A percentile compares a stretch with the other conserved stretches of the same genome.
These are phyloP conservation scores for Phytophthora pini DNA, from an alignment of 352 stramenopile species.

Conservation along the genomic window DNA sequence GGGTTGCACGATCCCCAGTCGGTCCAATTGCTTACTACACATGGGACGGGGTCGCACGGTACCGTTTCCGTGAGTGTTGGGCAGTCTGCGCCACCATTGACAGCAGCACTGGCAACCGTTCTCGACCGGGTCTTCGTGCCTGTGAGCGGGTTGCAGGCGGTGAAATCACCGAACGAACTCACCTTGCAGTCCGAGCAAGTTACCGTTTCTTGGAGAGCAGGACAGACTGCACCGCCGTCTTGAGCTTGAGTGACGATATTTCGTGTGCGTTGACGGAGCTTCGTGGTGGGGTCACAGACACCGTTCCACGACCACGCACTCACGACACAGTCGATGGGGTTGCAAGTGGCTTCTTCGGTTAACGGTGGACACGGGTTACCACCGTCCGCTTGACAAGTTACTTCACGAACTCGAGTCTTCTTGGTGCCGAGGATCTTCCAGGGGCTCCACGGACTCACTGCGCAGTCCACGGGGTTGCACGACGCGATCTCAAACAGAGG, in stretches of 20 bases:
- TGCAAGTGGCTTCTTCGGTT: constrained; percentile 44
- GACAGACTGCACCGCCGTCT: constrained; percentile 51
- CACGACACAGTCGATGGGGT: constrained; percentile 51
- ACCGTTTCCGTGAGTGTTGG: constrained; percentile 35
- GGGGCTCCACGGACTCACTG: constrained; percentile 39
- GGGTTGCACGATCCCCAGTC: constrained; percentile 43
- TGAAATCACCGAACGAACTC: constrained; percentile 46
- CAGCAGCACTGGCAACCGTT: constrained; percentile 32
- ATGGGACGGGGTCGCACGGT: constrained; percentile 48
- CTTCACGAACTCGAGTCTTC: constrained; percentile 47
- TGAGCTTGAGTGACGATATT: constrained; percentile 38
- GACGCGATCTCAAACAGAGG: constrained; percentile 31
- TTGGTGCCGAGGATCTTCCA: constrained; percentile 43
- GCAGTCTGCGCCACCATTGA: constrained; percentile 50
- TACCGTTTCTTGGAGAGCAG: constrained; percentile 44
- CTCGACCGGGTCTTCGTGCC: constrained; percentile 52
- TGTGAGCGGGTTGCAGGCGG: constrained; percentile 50
- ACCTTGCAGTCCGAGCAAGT: constrained; percentile 52
- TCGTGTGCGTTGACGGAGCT: constrained; percentile 38
- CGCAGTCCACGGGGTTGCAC: constrained; percentile 54
- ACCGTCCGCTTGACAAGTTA: constrained; percentile 48
- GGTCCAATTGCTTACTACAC: constrained; percentile 45
- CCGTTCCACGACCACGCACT: constrained; percentile 48
- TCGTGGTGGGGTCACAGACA: constrained; percentile 41
- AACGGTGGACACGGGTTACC: constrained; percentile 52